Percentiles rank a stretch among this genome's conserved stretches.
Conservation (phyloP, 2,329 filamentous ascomycete species). For the Penicillium sp. region DNA sequence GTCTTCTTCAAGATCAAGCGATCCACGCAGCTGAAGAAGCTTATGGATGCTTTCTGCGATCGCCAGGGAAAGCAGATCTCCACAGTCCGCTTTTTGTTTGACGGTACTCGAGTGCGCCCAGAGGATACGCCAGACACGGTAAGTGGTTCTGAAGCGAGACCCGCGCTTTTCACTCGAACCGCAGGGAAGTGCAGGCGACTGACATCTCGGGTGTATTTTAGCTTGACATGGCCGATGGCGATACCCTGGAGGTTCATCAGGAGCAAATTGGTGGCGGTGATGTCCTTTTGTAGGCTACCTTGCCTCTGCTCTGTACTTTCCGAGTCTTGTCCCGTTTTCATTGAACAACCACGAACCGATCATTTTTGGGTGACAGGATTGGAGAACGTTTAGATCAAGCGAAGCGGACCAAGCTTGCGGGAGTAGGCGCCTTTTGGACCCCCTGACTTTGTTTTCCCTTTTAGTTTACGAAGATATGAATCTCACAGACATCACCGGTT, state of each 20-base stretch:
- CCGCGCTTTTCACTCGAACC: neutral
- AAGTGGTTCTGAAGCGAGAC: conserved; percentile 41
- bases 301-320: neutral
- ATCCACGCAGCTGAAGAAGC: conserved; percentile 88
- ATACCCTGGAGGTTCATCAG: conserved; percentile 94
- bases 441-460: neutral
- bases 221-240: conserved; percentile 96
- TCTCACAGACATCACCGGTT: conserved; percentile 10
- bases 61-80: conserved; percentile 80
- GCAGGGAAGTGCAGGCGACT: too few species aligned
- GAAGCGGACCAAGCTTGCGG: conserved; percentile 3
- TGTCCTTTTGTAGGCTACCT: conserved; percentile 3
- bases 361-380: neutral
- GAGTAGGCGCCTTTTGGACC: conserved; percentile 5
- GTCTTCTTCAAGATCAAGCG: conserved; percentile 99
- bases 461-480: conserved; percentile 20
- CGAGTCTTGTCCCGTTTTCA: neutral
- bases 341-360: neutral
- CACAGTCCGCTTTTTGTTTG: conserved; percentile 90
- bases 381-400: neutral
- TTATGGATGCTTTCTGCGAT: conserved; percentile 98
- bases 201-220: conserved; percentile 33
- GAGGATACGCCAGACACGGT: conserved; percentile 88
- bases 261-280: conserved; percentile 79
- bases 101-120: conserved; percentile 85